Percentiles rank a stretch among this genome's conserved stretches.
Conservation (phyloP, 176 grass and related monocot species). For the Olyra latifolia region DNA sequence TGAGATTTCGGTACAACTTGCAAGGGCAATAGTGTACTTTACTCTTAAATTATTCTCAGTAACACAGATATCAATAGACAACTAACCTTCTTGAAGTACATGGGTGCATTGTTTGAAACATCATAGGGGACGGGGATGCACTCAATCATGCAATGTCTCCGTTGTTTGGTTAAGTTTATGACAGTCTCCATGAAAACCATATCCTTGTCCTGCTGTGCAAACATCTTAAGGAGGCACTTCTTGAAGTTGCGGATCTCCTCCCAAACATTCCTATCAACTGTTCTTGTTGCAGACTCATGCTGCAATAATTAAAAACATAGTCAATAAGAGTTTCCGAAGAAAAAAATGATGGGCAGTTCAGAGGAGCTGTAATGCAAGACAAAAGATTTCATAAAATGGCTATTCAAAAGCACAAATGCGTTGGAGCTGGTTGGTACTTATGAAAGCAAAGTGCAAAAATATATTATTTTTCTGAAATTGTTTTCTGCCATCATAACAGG, state of each 20-base stretch:
- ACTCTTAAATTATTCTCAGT: constrained; percentile 4
- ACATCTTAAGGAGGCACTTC: constrained; percentile 90
- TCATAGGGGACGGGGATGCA: constrained; percentile 77
- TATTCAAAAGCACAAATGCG: constrained; percentile 1
- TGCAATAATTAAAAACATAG: constrained; percentile 38
- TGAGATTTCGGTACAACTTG: no score
- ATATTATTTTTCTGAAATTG: background rate
- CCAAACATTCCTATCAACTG: constrained; percentile 79
- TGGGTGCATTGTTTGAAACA: constrained; percentile 72
- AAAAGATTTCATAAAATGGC: background rate
- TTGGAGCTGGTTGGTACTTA: background rate
- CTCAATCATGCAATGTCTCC: constrained; percentile 82
- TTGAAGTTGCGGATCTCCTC: constrained; percentile 98
- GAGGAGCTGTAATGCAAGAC: background rate
- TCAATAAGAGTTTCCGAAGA: constrained; percentile 5
- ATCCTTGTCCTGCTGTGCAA: constrained; percentile 77
- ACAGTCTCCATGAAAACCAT: constrained; percentile 87
- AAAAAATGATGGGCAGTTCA: background rate
- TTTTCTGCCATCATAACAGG: background rate
- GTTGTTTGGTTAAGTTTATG: constrained; percentile 64
- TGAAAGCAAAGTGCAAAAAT: constrained; percentile 5
- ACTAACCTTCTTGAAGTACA: constrained; percentile 96
- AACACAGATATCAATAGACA: background rate
- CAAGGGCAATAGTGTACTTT: no score
- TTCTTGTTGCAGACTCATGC: constrained; percentile 85